Percentiles rank a stretch among this genome's conserved stretches.
These are phyloP conservation scores for Salix purpurea DNA, from an alignment of 345 rosid species.

Conservation along the genomic window DNA sequence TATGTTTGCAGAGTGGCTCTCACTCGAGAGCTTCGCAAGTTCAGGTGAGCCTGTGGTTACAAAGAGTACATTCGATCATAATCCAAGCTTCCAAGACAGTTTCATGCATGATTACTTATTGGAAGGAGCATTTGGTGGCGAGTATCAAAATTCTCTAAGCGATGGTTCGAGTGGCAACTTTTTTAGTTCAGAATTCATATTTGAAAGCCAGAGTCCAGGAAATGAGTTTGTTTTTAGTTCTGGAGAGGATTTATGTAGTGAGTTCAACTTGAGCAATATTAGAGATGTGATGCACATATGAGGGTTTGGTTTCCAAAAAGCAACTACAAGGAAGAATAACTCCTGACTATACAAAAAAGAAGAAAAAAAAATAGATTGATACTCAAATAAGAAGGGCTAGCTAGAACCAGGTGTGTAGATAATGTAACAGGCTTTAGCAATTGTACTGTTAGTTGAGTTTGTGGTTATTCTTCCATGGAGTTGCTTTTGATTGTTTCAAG, in stretches of 20 bases:
- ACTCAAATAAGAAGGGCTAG: neutral
- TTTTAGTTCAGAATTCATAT: conserved; percentile 42
- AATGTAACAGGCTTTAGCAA: neutral
- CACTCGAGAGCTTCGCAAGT: conserved; percentile 21
- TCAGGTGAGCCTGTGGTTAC: neutral
- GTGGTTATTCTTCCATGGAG: conserved; percentile 19
- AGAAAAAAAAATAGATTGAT: neutral
- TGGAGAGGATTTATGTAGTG: conserved; percentile 35
- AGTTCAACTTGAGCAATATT: conserved; percentile 31
- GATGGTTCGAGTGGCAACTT: conserved; percentile 35
- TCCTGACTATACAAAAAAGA: conserved; percentile 14
- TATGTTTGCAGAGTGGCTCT: conserved; percentile 74
- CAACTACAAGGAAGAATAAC: conserved; percentile 21
- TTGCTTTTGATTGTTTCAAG: neutral
- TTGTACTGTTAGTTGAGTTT: conserved; percentile 4
- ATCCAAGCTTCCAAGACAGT: conserved; percentile 26
- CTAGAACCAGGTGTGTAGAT: neutral
- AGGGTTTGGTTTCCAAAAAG: conserved; percentile 2
- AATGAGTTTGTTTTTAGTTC: conserved; percentile 35
- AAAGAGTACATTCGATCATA: neutral
- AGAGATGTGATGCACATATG: conserved; percentile 43
- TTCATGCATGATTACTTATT: conserved; percentile 11
- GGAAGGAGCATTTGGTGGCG: conserved; percentile 26
- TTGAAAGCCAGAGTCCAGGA: conserved; percentile 45
- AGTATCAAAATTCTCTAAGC: conserved; percentile 21